A percentile compares a stretch with the other conserved stretches of the same genome.
phyloP scores from a whole-genome alignment of 345 rosid genomes.

The Gossypium australe region DNA sequence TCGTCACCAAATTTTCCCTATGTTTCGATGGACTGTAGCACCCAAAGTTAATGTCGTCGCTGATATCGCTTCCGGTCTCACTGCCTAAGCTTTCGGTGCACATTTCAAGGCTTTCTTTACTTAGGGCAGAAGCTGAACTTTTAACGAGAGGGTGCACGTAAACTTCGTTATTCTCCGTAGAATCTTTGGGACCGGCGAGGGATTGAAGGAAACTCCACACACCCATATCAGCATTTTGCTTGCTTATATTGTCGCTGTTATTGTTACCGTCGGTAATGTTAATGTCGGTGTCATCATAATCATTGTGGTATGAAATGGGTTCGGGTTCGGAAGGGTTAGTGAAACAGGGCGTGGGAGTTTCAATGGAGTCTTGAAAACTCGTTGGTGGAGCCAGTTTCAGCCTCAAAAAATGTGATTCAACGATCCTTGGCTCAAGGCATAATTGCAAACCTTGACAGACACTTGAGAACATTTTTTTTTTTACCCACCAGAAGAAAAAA shows the following conservation, averaged over 20 bases:
- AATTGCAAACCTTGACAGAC: constrained; percentile 43
- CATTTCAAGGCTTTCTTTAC: constrained; percentile 65
- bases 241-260: not conserved
- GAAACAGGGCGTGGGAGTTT: not conserved
- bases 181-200: constrained; percentile 24
- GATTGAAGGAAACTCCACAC: constrained; percentile 61
- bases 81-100: constrained; percentile 88
- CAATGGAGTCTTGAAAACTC: not conserved
- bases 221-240: constrained; percentile 13
- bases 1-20: not conserved
- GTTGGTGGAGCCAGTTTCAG: constrained; percentile 38
- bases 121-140: constrained; percentile 40
- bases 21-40: not conserved
- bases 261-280: constrained; percentile 1
- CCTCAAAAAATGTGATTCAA: constrained; percentile 30
- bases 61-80: constrained; percentile 58
- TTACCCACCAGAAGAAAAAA: not conserved
- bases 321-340: constrained; percentile 12
- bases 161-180: constrained; percentile 14
- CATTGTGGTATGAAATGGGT: constrained; percentile 1
- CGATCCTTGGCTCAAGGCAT: constrained; percentile 37
- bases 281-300: constrained; percentile 11
- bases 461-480: constrained; percentile 36
- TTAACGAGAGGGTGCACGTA: constrained; percentile 57
- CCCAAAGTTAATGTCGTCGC: constrained; percentile 24